Evolutionary conservation across 2,329 filamentous ascomycete genomes (phyloP), one percentile per base, ranked within the genome.

Genomic region (Ophiostoma sp.): DNA sequence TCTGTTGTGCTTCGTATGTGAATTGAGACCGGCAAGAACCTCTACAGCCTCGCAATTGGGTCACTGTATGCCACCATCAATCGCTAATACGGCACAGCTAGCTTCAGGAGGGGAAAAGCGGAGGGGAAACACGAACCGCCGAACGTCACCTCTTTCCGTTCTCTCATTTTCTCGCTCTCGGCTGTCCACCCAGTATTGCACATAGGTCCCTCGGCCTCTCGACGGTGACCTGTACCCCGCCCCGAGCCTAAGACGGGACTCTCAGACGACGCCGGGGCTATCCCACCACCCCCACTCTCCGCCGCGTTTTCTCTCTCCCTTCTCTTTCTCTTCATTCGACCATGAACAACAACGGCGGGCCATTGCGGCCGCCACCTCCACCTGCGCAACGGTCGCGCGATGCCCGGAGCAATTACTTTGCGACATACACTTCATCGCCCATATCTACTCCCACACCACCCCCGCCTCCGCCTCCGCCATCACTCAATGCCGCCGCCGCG

Each of bases 321-420:
- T 17, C 45, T 59, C 12, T 42, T 36, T 12, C 57, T 57, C 36
- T 39, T 17, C 12, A 22, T 28, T 8, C n/a, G 6, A 63, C 3
- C n/a, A 75, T 73, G 71, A 76, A 66, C 57, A 74, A 69, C 50
- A 74, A 61, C 66, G 55, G 64, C 33, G 42, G 59, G 5, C 31
- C 71, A n/a, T 36, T 74, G 3, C 71, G 70, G 61, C 73, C 73
- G 45, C 71, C 74, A 19, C 69, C 71, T 17, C 73, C 73, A 17
- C 71, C 70, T 17, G 45, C 59, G 11, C 75, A 72, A 57, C 48
- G 70, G 19, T 63, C 73, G 12, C 42, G 64, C 28, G 71, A 75
- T 11, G 19, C 74, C 8, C 88, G 86, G 78, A 83, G 86, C 76
- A 87, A 85, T 78, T 87, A 88, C 79, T 88, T 88, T 78, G 88